These are phyloP conservation scores for Rhodotorula sp. DNA, from an alignment of 1,284 basidiomycete genomes.

Conservation along the genomic window DNA sequence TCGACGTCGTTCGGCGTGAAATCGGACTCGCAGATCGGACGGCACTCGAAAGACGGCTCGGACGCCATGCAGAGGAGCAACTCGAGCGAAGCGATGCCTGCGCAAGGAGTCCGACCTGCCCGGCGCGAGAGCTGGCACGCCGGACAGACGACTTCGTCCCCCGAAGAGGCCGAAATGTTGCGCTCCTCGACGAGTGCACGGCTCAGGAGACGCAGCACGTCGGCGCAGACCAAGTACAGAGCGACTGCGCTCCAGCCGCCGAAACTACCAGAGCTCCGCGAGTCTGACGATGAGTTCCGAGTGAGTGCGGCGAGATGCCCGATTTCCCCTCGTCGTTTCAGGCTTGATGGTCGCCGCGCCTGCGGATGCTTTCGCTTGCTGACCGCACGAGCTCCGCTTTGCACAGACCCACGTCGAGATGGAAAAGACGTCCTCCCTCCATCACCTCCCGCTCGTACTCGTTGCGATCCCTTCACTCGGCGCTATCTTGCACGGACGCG, in stretches of 20 bases:
- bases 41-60: not conserved
- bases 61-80: not conserved
- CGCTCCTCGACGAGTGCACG: no score
- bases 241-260: conserved; percentile 21
- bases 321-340: not conserved
- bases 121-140: not conserved
- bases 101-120: not conserved
- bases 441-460: conserved; percentile 42
- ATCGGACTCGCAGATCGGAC: not conserved
- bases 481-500: conserved; percentile 44
- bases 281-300: conserved; percentile 33
- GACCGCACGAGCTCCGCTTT: not conserved
- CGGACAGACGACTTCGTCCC: not conserved
- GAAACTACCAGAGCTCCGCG: conserved; percentile 14
- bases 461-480: conserved; percentile 42
- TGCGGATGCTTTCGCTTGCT: not conserved
- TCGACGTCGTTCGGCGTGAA: not conserved
- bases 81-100: not conserved
- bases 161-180: not conserved
- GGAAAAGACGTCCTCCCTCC: conserved; percentile 16
- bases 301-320: not conserved
- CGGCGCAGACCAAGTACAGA: not conserved
- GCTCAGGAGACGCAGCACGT: not conserved
- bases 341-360: not conserved
- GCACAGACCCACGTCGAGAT: conserved; percentile 12